phyloP scores from a whole-genome alignment of 345 rosid species.

The Angophora floribunda region DNA sequence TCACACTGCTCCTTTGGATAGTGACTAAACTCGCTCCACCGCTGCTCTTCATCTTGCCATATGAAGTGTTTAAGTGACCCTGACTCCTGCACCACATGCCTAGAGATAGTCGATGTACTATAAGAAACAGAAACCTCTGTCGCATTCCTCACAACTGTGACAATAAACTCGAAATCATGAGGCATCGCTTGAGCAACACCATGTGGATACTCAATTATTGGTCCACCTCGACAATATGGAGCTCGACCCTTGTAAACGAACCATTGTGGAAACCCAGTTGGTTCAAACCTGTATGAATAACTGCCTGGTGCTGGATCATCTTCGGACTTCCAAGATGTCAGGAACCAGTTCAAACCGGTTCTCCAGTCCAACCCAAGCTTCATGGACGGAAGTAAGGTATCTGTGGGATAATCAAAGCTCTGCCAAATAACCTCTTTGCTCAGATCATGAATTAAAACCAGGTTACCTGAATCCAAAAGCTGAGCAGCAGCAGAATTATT shows the following conservation, averaged over 20 bases:
- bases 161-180: slow-evolving; percentile 11
- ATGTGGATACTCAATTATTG: slow-evolving; percentile 57
- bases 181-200: slow-evolving; percentile 4
- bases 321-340: slow-evolving; percentile 41
- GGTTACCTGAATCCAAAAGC: slow-evolving; percentile 54
- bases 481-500: slow-evolving; percentile 14
- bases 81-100: slow-evolving; percentile 32
- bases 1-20: slow-evolving; percentile 60
- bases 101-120: slow-evolving; percentile 12
- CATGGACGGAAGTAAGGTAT: slow-evolving; percentile 54
- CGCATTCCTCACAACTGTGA: slow-evolving; percentile 8
- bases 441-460: slow-evolving; percentile 26
- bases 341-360: slow-evolving; percentile 16
- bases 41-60: slow-evolving; percentile 26
- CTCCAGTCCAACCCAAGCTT: slow-evolving; percentile 37
- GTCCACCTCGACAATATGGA: slow-evolving; percentile 36
- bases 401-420: slow-evolving; percentile 61
- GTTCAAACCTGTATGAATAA: slow-evolving; percentile 24
- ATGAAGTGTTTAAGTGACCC: slow-evolving; percentile 28
- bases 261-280: slow-evolving; percentile 40
- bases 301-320: slow-evolving; percentile 46
- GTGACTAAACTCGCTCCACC: slow-evolving; percentile 27
- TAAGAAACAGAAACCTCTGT: slow-evolving; percentile 15
- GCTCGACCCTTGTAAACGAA: slow-evolving; percentile 19
- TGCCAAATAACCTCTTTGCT: slow-evolving; percentile 34